These are phyloP conservation scores for Pecoramyces ruminantium DNA, from an alignment of 192 early-diverging fungal species.

Conservation along the genomic window DNA sequence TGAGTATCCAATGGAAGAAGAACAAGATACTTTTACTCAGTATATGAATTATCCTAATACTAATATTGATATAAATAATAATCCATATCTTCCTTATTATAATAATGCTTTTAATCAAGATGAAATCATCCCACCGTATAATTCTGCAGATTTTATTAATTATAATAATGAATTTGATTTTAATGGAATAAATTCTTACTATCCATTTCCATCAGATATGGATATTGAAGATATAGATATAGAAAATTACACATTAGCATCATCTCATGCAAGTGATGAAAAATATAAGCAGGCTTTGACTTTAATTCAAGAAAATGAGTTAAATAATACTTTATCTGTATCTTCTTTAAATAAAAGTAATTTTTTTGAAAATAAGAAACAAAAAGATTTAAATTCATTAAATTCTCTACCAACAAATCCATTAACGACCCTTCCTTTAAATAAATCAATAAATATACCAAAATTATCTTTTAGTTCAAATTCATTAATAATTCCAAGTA, in stretches of 20 bases:
- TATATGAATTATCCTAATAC: not conserved
- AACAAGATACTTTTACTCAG: not conserved
- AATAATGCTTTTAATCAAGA: not conserved
- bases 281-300: not conserved
- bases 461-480: not conserved
- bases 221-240: not conserved
- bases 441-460: not conserved
- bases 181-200: not conserved
- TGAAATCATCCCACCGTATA: not conserved
- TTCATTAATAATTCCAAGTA: too few species aligned
- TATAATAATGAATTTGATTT: not conserved
- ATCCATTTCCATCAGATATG: not conserved
- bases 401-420: not conserved
- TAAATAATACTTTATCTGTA: not conserved
- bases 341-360: not conserved
- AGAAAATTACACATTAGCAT: not conserved
- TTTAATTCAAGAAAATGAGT: not conserved
- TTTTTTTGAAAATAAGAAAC: not conserved
- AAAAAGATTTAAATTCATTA: not conserved
- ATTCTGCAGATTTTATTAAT: not conserved
- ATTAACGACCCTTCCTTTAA: not conserved
- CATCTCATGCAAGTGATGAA: not conserved
- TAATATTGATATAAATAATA: not conserved
- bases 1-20: too few species aligned
- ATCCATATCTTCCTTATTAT: not conserved